Conservation (phyloP, 2,329 filamentous ascomycete genomes). For the Biscogniauxia sp. region DNA sequence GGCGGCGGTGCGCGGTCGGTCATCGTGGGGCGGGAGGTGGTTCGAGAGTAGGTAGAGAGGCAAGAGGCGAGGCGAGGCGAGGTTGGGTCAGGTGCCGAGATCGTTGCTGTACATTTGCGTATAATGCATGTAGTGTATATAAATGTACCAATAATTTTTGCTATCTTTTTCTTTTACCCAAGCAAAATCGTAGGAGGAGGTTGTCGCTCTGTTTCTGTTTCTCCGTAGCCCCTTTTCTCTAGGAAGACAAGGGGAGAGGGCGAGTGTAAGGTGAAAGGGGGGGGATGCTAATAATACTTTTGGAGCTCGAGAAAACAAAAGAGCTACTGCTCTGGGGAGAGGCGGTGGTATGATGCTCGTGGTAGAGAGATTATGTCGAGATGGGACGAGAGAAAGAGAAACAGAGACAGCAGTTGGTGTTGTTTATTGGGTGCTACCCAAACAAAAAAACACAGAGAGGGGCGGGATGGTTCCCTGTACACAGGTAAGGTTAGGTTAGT, state of each 20-base stretch:
- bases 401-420: neutral
- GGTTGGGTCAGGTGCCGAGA: neutral
- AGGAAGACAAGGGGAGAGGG: too few relatives aligned
- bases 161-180: neutral
- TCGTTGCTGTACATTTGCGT: neutral
- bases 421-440: neutral
- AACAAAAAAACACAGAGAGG: neutral
- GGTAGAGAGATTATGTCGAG: too few relatives aligned
- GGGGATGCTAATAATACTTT: neutral
- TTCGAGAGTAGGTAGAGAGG: neutral
- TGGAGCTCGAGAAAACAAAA: neutral
- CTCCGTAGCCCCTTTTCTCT: neutral
- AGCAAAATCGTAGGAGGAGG: neutral
- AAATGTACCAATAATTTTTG: neutral
- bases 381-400: neutral
- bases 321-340: neutral
- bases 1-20: conserved; percentile 27
- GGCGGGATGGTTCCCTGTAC: neutral
- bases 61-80: neutral
- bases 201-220: neutral
- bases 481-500: too few relatives aligned
- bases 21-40: conserved; percentile 13
- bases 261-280: too few relatives aligned
- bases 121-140: neutral
- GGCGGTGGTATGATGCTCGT: too few relatives aligned